Evolutionary conservation across 2,329 filamentous ascomycete genomes (phyloP).

Genomic region (Paecilomyces sp.): DNA sequence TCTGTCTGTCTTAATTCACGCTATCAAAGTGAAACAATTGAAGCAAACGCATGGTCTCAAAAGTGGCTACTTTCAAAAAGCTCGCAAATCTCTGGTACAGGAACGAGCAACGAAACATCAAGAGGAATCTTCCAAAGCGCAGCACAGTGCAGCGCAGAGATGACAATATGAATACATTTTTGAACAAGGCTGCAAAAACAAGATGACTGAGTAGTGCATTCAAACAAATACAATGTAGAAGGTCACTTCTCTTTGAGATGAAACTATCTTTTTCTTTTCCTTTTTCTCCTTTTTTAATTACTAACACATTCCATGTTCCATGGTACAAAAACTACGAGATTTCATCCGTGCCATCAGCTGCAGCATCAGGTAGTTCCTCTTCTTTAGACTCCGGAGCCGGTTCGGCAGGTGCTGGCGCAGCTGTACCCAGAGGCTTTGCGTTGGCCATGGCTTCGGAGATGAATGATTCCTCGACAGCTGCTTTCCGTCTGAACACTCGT

Average conservation of each 20-base stretch:
- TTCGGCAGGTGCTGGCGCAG: slow-evolving; percentile 14
- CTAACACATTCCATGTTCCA: neutral
- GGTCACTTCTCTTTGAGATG: neutral
- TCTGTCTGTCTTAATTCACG: neutral
- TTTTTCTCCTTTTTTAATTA: neutral
- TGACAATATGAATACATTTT: neutral
- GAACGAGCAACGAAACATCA: neutral
- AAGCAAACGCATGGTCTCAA: neutral
- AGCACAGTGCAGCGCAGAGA: neutral
- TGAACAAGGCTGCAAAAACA: neutral
- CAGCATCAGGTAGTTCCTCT: slow-evolving; percentile 4
- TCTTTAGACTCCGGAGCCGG: slow-evolving; percentile 6
- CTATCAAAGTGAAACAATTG: neutral
- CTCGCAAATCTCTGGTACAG: neutral
- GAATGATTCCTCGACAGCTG: slow-evolving; percentile 75
- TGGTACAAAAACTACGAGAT: neutral
- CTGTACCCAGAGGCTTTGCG: slow-evolving; percentile 37
- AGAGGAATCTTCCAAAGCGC: neutral
- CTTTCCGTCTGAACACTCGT: slow-evolving; percentile 72
- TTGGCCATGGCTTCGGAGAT: slow-evolving; percentile 50
- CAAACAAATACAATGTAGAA: neutral
- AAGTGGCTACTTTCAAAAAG: neutral
- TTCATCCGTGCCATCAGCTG: neutral
- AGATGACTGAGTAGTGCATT: neutral
- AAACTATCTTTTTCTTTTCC: neutral